Base-by-base conservation (phyloP, 345 rosid species). In the Salix viminalis region DNA sequence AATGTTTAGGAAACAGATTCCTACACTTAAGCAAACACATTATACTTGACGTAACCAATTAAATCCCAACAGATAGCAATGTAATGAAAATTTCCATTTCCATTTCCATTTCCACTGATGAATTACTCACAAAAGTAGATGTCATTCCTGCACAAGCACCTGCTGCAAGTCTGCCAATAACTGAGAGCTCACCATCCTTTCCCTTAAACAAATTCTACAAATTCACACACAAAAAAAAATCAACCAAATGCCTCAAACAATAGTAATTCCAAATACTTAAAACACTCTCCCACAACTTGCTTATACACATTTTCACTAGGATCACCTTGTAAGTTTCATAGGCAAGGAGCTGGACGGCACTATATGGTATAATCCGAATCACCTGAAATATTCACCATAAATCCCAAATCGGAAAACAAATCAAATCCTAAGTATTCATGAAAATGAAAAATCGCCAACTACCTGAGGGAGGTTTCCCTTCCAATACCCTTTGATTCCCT, bases 71-170 rank as follows among this genome's bases (percentile, higher is more conserved):
- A 50, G 66, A 6, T 61, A 19, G 15, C 54, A 30, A 46, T 37
- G 28, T 18, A 7, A 61, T 37, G 37, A 58, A 30, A n/a, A 52
- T 34, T 26, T 44, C 48, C 60, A 64, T 78, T 21, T 14, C 26
- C 37, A 34, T 34, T 34, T 30, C 36, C 36, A 64, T 61, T 24
- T 19, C 52, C 37, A 56, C 70, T 26, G 70, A 62, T 16, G 37
- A 46, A 73, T 61, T 42, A 89, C 97, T 87, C 76, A 93, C 99
- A 83, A 92, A 87, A 83, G 99, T 96, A 72, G 99, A 96, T 15
- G 99, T 92, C 97, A 96, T 96, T 87, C 98, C 99, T 83, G 99
- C 98, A 87, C 98, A 93, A 87, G 99, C 98, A 80, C 99, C 98
- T 0, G 98, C 98, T 0, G 90, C 94, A 75, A 96, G 95, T 87